Percentiles rank a stretch among this genome's conserved stretches.
These are phyloP conservation scores for Kalaharituber pfeilii DNA, from an alignment of 2,329 filamentous ascomycete species.

Conservation along the genomic window DNA sequence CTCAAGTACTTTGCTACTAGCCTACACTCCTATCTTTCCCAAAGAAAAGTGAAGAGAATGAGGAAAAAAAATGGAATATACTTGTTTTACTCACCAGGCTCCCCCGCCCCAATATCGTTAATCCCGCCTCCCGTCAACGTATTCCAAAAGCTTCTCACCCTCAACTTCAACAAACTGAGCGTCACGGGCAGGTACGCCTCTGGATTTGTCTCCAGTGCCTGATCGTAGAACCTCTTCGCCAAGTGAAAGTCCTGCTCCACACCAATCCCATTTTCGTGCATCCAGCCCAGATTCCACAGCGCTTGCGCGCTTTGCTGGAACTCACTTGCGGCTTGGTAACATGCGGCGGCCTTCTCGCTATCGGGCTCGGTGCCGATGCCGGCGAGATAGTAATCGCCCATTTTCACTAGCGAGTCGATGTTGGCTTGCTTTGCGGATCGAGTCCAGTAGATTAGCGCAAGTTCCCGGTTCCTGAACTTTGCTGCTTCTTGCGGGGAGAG, in stretches of 20 bases:
- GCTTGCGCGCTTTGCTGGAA: constrained; percentile 85
- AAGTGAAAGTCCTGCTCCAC: constrained; percentile 92
- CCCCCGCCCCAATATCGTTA: constrained; percentile 70
- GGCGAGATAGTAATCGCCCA: constrained; percentile 90
- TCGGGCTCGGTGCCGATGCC: constrained; percentile 59
- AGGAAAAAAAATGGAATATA: background rate
- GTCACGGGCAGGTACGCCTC: constrained; percentile 91
- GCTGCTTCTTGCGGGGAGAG: background rate
- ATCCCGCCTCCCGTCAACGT: constrained; percentile 75
- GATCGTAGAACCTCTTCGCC: constrained; percentile 89
- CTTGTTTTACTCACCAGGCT: constrained; percentile 63
- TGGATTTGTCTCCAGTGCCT: constrained; percentile 68
- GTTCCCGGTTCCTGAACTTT: constrained; percentile 32
- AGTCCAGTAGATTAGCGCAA: constrained; percentile 87
- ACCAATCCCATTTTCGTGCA: constrained; percentile 93
- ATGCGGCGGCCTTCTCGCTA: constrained; percentile 73
- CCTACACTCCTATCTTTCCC: constrained; percentile 12
- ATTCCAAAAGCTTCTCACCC: constrained; percentile 83
- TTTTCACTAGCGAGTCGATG: constrained; percentile 86
- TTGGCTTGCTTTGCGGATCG: constrained; percentile 85
- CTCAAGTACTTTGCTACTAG: background rate
- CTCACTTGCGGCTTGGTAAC: constrained; percentile 83
- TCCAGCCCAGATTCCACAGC: constrained; percentile 94
- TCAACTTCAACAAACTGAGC: constrained; percentile 68
- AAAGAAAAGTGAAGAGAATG: constrained; percentile 4